These are phyloP conservation scores for Capsicum pubescens DNA, from an alignment of 257 asterid species.

Conservation along the genomic window DNA sequence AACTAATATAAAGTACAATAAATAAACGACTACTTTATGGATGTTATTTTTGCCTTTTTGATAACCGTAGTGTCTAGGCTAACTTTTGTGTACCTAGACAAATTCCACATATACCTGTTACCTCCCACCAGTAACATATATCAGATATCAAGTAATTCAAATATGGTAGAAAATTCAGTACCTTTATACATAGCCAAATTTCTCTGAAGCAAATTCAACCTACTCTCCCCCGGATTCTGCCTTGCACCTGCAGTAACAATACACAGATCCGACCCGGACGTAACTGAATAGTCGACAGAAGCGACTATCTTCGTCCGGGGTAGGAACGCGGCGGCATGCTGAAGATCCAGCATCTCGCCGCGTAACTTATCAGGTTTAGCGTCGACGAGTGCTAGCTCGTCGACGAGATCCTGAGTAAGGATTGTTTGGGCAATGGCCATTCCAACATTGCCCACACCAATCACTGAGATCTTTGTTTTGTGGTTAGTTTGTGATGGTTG, in stretches of 20 bases:
- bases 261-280: constrained; percentile 77
- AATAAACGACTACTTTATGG: no score
- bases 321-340: constrained; percentile 91
- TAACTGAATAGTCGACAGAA: constrained; percentile 57
- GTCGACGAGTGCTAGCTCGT: constrained; percentile 77
- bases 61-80: no score
- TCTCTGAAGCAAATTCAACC: constrained; percentile 72
- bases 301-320: constrained; percentile 80
- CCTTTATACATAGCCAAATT: constrained; percentile 55
- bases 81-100: no score
- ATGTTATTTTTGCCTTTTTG: no score
- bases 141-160: no score
- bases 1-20: no score
- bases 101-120: no score
- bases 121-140: no score
- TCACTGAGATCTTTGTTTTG: constrained; percentile 73
- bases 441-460: constrained; percentile 91
- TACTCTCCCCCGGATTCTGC: constrained; percentile 76
- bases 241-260: constrained; percentile 89
- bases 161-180: no score
- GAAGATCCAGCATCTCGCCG: constrained; percentile 90
- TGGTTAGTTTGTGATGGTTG: constrained; percentile 56
- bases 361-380: constrained; percentile 71
- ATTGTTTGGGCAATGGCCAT: constrained; percentile 97
- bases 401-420: constrained; percentile 79